Evolutionary conservation across 331 rosid genomes (phyloP).

Genomic region (Rhamnella rubrinervis): DNA sequence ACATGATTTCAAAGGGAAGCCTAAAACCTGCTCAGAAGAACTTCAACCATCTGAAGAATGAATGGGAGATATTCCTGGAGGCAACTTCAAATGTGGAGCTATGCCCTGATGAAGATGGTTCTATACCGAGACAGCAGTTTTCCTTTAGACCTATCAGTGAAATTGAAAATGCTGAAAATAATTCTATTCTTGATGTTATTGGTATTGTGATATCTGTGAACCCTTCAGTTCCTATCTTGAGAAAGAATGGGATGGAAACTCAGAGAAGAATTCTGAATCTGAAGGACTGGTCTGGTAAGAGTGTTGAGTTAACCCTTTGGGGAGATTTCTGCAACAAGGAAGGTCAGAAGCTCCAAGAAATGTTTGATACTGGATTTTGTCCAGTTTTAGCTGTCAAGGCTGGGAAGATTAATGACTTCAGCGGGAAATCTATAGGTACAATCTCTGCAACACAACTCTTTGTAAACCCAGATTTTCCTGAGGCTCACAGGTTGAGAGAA

Average conservation of each 20-base stretch:
- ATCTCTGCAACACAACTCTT: constrained; percentile 89
- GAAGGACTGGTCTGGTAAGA: constrained; percentile 77
- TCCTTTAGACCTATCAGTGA: constrained; percentile 79
- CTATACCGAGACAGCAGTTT: constrained; percentile 89
- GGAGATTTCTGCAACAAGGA: constrained; percentile 96
- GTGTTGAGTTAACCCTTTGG: constrained; percentile 91
- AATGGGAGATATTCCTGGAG: constrained; percentile 91
- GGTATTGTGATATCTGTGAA: constrained; percentile 78
- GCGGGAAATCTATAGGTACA: constrained; percentile 87
- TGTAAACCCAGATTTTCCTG: constrained; percentile 77
- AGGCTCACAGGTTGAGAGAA: constrained; percentile 60
- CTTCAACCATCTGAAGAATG: constrained; percentile 93
- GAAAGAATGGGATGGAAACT: constrained; percentile 99
- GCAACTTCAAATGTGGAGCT: constrained; percentile 74
- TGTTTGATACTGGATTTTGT: constrained; percentile 52
- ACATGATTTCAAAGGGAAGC: constrained; percentile 89
- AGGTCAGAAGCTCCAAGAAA: constrained; percentile 84
- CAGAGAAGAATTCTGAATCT: constrained; percentile 78
- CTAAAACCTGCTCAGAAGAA: constrained; percentile 92
- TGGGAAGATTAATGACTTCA: constrained; percentile 88
- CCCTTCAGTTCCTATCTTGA: constrained; percentile 87
- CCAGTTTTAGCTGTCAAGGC: constrained; percentile 91
- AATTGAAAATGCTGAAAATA: constrained; percentile 72
- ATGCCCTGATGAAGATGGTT: constrained; percentile 85
- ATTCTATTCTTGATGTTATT: constrained; percentile 75